These are phyloP conservation scores for Fragaria iinumae DNA, from an alignment of 306 rosid genomes.

Conservation along the genomic window DNA sequence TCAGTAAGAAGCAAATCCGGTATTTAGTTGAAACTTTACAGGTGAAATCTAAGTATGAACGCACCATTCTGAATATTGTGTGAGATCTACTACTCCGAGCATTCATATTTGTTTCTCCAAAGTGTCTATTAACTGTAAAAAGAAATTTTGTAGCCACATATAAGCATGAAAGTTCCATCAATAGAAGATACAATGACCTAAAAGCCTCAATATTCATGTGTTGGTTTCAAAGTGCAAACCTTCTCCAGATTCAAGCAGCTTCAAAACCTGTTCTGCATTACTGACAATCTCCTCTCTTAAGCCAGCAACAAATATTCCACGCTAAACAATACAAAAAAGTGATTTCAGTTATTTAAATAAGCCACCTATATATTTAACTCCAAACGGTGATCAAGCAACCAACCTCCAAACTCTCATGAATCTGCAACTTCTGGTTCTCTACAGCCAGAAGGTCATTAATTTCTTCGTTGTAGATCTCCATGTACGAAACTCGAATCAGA, in stretches of 20 bases:
- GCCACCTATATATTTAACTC: too few relatives aligned
- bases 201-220: slow-evolving; percentile 1
- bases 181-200: slow-evolving; percentile 14
- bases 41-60: slow-evolving; percentile 16
- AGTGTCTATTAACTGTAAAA: slow-evolving; percentile 78
- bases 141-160: slow-evolving; percentile 19
- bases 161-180: slow-evolving; percentile 8
- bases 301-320: slow-evolving; percentile 94
- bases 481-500: slow-evolving; percentile 83
- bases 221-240: slow-evolving; percentile 44
- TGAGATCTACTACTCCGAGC: slow-evolving; percentile 95
- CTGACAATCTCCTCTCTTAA: slow-evolving; percentile 82
- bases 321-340: slow-evolving; percentile 45
- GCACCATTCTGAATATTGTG: slow-evolving; percentile 95
- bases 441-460: slow-evolving; percentile 81
- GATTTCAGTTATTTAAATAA: neutral
- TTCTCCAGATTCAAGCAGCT: slow-evolving; percentile 82
- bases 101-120: slow-evolving; percentile 96
- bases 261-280: slow-evolving; percentile 73
- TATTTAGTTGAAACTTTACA: neutral
- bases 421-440: slow-evolving; percentile 86
- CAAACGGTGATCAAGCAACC: slow-evolving; percentile 17
- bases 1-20: neutral
- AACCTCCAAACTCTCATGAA: slow-evolving; percentile 97
- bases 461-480: slow-evolving; percentile 97